Base-by-base conservation (phyloP, 139 green algal species). In the Chlorella sorokiniana region DNA sequence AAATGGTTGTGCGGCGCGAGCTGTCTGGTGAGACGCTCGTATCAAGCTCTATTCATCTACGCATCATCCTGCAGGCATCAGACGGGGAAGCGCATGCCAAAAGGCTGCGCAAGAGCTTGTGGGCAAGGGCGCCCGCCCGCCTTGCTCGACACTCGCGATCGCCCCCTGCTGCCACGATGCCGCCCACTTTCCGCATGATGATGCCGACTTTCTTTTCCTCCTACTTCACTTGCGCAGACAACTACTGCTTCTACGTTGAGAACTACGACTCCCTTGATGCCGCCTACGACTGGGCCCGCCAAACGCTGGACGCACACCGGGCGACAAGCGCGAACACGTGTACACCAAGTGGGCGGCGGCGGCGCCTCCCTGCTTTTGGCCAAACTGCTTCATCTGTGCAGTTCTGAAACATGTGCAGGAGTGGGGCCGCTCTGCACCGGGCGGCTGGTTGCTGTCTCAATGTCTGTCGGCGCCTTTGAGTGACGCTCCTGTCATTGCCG, bases 1-100 rank as follows among this genome's bases (percentile, higher is more conserved):
- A 99, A 89, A 84, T 98, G 61, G 89, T 99, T 0, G 90, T 99
- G 56, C 86, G 96, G 45, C 83, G 94, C 25, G 96, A 98, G 89
- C 91, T 99, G 64, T 77, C 90, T 1, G 75, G 75, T 81, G 75
- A 33, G 75, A n/a, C n/a, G n/a, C n/a, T n/a, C n/a, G n/a, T n/a
- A n/a, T n/a, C n/a, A n/a, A n/a, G n/a, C n/a, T n/a, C n/a, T n/a
- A n/a, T n/a, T n/a, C n/a, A n/a, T n/a, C n/a, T n/a, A n/a, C n/a
- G n/a, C n/a, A n/a, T n/a, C n/a, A n/a, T n/a, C n/a, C n/a, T n/a
- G n/a, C n/a, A n/a, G n/a, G n/a, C n/a, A n/a, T n/a, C n/a, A n/a
- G n/a, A n/a, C n/a, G n/a, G n/a, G n/a, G n/a, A n/a, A n/a, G n/a
- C n/a, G n/a, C n/a, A n/a, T n/a, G n/a, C n/a, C n/a, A n/a, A n/a